phyloP scores from a whole-genome alignment of 169 alveolate genomes.

The Plasmodium billcollinsi region DNA sequence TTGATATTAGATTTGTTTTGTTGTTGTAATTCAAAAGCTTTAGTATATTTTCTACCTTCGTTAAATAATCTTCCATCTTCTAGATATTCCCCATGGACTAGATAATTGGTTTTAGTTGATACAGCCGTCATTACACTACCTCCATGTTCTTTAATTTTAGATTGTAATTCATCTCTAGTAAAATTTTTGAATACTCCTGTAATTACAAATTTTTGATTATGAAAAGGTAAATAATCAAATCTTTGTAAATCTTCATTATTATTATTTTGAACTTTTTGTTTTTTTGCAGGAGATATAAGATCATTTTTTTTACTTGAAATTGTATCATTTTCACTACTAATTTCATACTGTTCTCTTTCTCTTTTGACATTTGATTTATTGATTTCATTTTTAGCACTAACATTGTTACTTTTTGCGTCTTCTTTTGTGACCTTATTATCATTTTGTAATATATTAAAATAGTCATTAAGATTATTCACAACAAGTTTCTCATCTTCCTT shows the following conservation, averaged over 20 bases:
- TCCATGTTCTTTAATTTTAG: slow-evolving; percentile 89
- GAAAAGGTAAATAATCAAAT: slow-evolving; percentile 61
- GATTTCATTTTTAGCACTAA: neutral
- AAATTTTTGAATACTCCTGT: slow-evolving; percentile 90
- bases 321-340: neutral
- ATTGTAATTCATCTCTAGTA: slow-evolving; percentile 84
- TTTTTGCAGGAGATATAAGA: slow-evolving; percentile 22
- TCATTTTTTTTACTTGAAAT: slow-evolving; percentile 7
- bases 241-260: neutral
- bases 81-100: slow-evolving; percentile 93
- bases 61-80: slow-evolving; percentile 96
- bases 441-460: slow-evolving; percentile 9
- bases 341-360: slow-evolving; percentile 22
- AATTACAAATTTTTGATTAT: slow-evolving; percentile 89
- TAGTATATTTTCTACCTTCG: slow-evolving; percentile 92
- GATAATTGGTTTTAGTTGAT: slow-evolving; percentile 91
- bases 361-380: slow-evolving; percentile 12
- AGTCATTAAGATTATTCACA: slow-evolving; percentile 21
- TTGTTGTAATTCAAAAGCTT: slow-evolving; percentile 85
- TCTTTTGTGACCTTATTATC: slow-evolving; percentile 5
- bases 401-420: neutral
- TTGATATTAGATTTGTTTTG: slow-evolving; percentile 75
- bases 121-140: slow-evolving; percentile 93
- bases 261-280: neutral
- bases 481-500: slow-evolving; percentile 6